Conservation (phyloP, 202 grass and related monocot species). For the Saccharum hybrid region DNA sequence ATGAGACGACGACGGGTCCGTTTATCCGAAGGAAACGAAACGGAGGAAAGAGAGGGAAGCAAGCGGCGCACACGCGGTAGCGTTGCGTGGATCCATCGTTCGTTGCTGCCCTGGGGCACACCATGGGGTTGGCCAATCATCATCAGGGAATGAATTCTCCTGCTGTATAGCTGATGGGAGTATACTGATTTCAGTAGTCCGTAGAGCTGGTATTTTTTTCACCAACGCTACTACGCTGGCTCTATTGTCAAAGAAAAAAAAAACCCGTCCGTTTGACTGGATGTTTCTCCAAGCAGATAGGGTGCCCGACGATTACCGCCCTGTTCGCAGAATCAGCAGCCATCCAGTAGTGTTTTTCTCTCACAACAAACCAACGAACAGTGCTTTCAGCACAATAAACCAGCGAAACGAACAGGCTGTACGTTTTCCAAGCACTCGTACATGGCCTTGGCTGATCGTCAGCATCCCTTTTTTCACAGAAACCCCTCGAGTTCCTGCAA, state of each 20-base stretch:
- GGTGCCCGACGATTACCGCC: too few species aligned
- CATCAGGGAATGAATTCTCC: not conserved
- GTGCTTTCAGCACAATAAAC: too few species aligned
- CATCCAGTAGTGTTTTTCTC: too few species aligned
- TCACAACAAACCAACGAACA: too few species aligned
- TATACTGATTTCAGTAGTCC: not conserved
- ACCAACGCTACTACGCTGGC: too few species aligned
- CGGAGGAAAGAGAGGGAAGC: not conserved
- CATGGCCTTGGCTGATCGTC: not conserved
- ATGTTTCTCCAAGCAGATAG: too few species aligned
- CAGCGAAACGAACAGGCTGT: too few species aligned
- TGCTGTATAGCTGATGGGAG: not conserved
- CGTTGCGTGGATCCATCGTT: conserved; percentile 1
- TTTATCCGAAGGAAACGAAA: not conserved
- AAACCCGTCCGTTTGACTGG: too few species aligned
- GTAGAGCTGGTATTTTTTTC: too few species aligned
- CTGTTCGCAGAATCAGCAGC: too few species aligned
- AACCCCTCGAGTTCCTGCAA: not conserved
- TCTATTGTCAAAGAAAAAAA: too few species aligned
- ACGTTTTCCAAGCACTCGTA: too few species aligned
- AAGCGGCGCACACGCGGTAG: conserved; percentile 13
- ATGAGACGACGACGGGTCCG: not conserved
- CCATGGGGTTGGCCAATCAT: not conserved
- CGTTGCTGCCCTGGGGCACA: not conserved
- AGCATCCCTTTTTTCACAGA: not conserved